Base-by-base conservation (phyloP, 495 filamentous ascomycete genomes). In the Hyaloscypha finlandica region DNA sequence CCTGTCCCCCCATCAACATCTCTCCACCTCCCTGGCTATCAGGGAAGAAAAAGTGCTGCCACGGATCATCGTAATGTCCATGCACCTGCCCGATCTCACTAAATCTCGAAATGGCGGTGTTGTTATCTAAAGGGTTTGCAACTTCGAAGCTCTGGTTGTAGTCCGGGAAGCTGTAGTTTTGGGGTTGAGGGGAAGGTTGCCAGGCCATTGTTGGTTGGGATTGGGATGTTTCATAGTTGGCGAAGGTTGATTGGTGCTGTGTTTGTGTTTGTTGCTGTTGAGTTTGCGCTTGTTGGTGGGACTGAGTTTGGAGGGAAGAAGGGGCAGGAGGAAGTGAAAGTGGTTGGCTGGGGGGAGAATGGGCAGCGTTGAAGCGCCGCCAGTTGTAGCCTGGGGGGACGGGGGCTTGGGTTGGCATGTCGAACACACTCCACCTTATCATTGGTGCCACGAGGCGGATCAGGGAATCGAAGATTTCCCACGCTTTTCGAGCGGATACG, bases 381-480 rank as follows among this genome's bases (percentile, higher is more conserved):
- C 55, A 67, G 32, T 70, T 68, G 55, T 72, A 73, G 3, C 71
- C 68, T 39, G 61, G 64, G 11, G 71, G 71, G 2, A 70, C 39
- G 16, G 67, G 65, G 0, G 65, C 71, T 45, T 51, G 8, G 1
- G 53, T 66, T 0, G 71, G 67, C 8, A 73, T 19, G 35, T 70
- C 68, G 31, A 55, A 70, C 29, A 67, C 63, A n/a, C 32, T 32
- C 58, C 65, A 66, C 6, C 51, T 39, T 33, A 77, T 74, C 53
- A 72, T 74, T 3, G 82, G 81, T 3, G 79, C 80, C 0, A 83
- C 76, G n/a, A 77, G 79, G 20, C 76, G 74, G 6, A 86, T 70
- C 51, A 84, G 76, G 25, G 77, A 75, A 61, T 84, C 80, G 63
- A 84, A 86, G n/a, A 89, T 77, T 29, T 83, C 78, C 74, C 80